A percentile compares a stretch with the other conserved stretches of the same genome.
Conservation (phyloP, 1,284 basidiomycete genomes). For the Phylloporus sp. region DNA sequence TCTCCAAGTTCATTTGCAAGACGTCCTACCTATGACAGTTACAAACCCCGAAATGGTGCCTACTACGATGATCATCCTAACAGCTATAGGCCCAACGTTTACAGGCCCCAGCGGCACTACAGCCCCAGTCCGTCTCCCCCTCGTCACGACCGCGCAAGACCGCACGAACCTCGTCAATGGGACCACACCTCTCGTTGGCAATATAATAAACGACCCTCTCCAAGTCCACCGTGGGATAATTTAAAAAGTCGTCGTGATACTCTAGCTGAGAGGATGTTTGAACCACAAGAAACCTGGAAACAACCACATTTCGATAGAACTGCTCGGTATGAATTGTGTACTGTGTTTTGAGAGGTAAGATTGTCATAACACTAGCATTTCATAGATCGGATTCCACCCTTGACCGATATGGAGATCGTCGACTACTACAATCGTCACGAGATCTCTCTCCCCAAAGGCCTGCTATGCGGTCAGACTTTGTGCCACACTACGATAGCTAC, state of each 20-base stretch:
- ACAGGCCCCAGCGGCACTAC: slow-evolving; percentile 43
- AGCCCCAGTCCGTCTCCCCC: slow-evolving; percentile 57
- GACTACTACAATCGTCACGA: slow-evolving; percentile 24
- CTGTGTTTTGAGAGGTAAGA: slow-evolving; percentile 29
- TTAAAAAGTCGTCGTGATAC: slow-evolving; percentile 44
- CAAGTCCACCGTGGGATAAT: slow-evolving; percentile 40
- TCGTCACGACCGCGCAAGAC: slow-evolving; percentile 45
- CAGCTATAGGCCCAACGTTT: slow-evolving; percentile 46
- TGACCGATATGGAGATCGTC: slow-evolving; percentile 39
- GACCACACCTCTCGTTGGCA: slow-evolving; percentile 36
- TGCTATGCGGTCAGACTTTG: slow-evolving; percentile 31
- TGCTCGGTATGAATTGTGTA: slow-evolving; percentile 32
- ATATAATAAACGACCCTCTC: slow-evolving; percentile 34
- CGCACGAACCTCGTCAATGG: slow-evolving; percentile 38
- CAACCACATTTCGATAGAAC: slow-evolving; percentile 49
- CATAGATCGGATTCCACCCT: slow-evolving; percentile 29
- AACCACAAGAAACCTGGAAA: slow-evolving; percentile 74
- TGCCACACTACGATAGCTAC: slow-evolving; percentile 46
- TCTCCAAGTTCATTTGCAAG: slow-evolving; percentile 49
- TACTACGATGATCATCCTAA: slow-evolving; percentile 48
- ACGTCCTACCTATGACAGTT: slow-evolving; percentile 54
- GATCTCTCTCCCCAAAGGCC: slow-evolving; percentile 43
- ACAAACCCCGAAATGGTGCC: slow-evolving; percentile 45
- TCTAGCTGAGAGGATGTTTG: slow-evolving; percentile 62
- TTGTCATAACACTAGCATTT: slow-evolving; percentile 17